Evolutionary conservation across 129 eudicot genomes (phyloP).

Genomic region (Flaveria robusta): DNA sequence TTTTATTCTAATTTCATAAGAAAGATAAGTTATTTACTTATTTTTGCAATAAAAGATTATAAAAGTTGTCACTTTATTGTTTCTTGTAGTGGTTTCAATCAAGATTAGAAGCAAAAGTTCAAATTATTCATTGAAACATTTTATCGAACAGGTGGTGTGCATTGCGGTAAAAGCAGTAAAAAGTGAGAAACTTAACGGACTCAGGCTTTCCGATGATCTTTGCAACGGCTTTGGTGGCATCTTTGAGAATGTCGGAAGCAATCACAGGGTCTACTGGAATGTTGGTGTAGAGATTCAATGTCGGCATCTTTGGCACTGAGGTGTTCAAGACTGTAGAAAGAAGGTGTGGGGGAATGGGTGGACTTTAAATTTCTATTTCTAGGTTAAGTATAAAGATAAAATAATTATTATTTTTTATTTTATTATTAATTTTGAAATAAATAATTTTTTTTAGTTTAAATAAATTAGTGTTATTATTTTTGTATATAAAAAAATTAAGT

Average conservation of each 20-base stretch:
- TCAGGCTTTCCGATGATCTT: slow-evolving; percentile 97
- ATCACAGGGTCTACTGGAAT: slow-evolving; percentile 84
- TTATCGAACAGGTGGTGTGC: slow-evolving; percentile 54
- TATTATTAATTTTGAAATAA: not conserved
- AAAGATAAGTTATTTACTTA: too few species aligned
- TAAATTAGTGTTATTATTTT: too few species aligned
- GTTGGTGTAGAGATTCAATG: slow-evolving; percentile 84
- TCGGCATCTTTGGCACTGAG: slow-evolving; percentile 58
- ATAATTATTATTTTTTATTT: too few species aligned
- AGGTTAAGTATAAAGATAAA: not conserved
- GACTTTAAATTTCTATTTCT: not conserved
- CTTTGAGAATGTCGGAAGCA: slow-evolving; percentile 91
- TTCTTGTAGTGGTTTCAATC: too few species aligned
- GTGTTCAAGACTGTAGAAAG: not conserved
- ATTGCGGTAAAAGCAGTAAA: not conserved
- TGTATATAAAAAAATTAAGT: too few species aligned
- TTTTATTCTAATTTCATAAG: too few species aligned
- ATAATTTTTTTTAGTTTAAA: not conserved
- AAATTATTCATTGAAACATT: slow-evolving; percentile 22
- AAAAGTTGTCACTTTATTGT: too few species aligned
- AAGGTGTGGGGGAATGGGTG: not conserved
- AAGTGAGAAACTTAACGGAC: slow-evolving; percentile 52
- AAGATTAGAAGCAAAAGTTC: too few species aligned
- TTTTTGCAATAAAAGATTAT: too few species aligned
- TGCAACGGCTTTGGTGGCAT: slow-evolving; percentile 95